Conservation (phyloP, 1,284 basidiomycete species). For the Microbotryum scabiosae region DNA sequence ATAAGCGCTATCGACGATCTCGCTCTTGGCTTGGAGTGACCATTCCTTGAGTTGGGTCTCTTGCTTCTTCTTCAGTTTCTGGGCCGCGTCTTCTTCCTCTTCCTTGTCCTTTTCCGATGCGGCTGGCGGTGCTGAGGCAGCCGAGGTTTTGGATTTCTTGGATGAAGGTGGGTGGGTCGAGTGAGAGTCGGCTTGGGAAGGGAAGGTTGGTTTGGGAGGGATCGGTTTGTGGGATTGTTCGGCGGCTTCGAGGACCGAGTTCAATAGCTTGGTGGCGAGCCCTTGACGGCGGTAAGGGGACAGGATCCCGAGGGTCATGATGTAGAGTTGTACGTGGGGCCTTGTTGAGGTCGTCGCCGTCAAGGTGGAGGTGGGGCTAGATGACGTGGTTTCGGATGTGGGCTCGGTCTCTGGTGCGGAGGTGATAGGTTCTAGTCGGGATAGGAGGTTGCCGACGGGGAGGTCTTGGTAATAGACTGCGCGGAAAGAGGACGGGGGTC, state of each 20-base stretch:
- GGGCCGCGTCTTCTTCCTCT: conserved; percentile 32
- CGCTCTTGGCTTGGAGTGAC: conserved; percentile 2
- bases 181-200: not conserved
- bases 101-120: conserved; percentile 1
- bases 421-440: conserved; percentile 35
- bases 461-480: conserved; percentile 42
- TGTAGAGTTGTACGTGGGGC: conserved; percentile 36
- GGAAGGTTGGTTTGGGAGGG: not conserved
- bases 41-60: conserved; percentile 14
- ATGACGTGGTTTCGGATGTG: not conserved
- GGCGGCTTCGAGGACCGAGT: conserved; percentile 37
- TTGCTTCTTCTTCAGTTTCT: conserved; percentile 30
- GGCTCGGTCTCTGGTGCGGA: conserved; percentile 13
- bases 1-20: conserved; percentile 35
- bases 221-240: conserved; percentile 32
- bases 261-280: conserved; percentile 38
- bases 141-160: conserved; percentile 12
- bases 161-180: conserved; percentile 13
- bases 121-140: conserved; percentile 17
- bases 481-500: not conserved
- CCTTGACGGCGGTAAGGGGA: conserved; percentile 42
- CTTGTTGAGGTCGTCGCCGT: not conserved
- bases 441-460: conserved; percentile 40
- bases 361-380: not conserved
- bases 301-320: conserved; percentile 43